Percentiles rank a stretch among this genome's conserved stretches.
phyloP scores from a whole-genome alignment of 2,329 filamentous ascomycete genomes.

The Colletotrichum somersetense region DNA sequence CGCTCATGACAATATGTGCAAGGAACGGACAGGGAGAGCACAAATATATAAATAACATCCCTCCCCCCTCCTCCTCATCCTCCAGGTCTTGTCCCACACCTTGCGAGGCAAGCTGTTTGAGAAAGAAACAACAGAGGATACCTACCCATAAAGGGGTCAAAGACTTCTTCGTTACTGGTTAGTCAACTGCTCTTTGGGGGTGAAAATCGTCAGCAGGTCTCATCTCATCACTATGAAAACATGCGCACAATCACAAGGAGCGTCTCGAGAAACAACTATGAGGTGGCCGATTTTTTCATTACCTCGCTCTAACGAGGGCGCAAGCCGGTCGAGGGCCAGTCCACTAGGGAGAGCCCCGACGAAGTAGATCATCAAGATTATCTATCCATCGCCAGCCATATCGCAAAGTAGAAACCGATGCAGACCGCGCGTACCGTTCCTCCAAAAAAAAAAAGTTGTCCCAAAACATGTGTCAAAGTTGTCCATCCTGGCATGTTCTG shows the following conservation, averaged over 20 bases:
- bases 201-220: neutral
- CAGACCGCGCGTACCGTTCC: slow-evolving; percentile 31
- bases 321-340: slow-evolving; percentile 45
- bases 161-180: neutral
- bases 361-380: slow-evolving; percentile 42
- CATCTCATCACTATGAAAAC: neutral
- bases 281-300: slow-evolving; percentile 57
- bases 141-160: too few species aligned
- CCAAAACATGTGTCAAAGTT: slow-evolving; percentile 46
- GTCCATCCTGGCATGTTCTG: slow-evolving; percentile 38
- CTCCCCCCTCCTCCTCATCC: neutral
- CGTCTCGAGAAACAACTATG: slow-evolving; percentile 36
- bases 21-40: neutral
- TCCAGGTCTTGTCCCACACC: neutral
- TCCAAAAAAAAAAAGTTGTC: slow-evolving; percentile 13
- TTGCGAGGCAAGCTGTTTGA: neutral
- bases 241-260: slow-evolving; percentile 7
- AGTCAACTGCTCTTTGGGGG: neutral
- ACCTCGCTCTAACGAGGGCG: slow-evolving; percentile 52
- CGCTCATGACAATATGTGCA: neutral
- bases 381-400: slow-evolving; percentile 42
- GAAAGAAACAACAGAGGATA: neutral
- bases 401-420: slow-evolving; percentile 43
- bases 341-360: slow-evolving; percentile 46
- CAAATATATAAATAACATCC: neutral